Evolutionary conservation across 2,329 filamentous ascomycete species (phyloP).

Genomic region (Davidsoniella virescens): DNA sequence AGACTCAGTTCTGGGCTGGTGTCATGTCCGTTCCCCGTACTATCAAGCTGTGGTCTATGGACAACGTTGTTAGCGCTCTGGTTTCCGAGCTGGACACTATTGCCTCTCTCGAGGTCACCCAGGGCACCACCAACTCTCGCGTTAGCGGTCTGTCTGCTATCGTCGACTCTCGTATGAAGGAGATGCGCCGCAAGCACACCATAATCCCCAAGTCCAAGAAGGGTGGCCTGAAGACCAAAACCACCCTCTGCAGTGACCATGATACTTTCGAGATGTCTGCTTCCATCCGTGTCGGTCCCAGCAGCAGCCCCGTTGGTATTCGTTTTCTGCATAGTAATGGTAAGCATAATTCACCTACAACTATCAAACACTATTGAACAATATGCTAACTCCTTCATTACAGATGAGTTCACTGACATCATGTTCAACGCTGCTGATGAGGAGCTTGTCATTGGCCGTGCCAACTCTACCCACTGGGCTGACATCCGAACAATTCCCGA

Average conservation of each 20-base stretch:
- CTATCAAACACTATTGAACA: not conserved
- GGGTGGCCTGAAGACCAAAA: slow-evolving; percentile 11
- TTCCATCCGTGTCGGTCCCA: slow-evolving; percentile 1
- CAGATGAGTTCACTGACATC: slow-evolving; percentile 13
- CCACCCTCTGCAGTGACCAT: slow-evolving; percentile 8
- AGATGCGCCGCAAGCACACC: slow-evolving; percentile 9
- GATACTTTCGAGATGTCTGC: slow-evolving; percentile 8
- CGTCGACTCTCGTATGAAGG: slow-evolving; percentile 3
- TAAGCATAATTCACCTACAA: not conserved
- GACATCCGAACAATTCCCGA: slow-evolving; percentile 9
- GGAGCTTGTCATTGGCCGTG: slow-evolving; percentile 14
- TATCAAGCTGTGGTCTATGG: slow-evolving; percentile 6
- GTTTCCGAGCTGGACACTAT: slow-evolving; percentile 5
- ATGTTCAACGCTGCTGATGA: slow-evolving; percentile 14
- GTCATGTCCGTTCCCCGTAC: slow-evolving; percentile 9
- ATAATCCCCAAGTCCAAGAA: slow-evolving; percentile 2
- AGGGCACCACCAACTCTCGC: not conserved
- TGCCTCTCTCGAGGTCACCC: slow-evolving; percentile 6
- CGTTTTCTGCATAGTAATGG: slow-evolving; percentile 10
- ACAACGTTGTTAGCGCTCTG: slow-evolving; percentile 8
- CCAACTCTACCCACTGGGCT: slow-evolving; percentile 12
- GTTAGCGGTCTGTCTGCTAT: slow-evolving; percentile 7
- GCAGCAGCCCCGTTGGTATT: slow-evolving; percentile 6
- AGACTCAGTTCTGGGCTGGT: slow-evolving; percentile 10
- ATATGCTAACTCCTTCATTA: not conserved